A percentile compares a stretch with the other conserved stretches of the same genome.
These are phyloP conservation scores for Rhizoctonia solani DNA, from an alignment of 1,284 basidiomycete genomes.

Conservation along the genomic window DNA sequence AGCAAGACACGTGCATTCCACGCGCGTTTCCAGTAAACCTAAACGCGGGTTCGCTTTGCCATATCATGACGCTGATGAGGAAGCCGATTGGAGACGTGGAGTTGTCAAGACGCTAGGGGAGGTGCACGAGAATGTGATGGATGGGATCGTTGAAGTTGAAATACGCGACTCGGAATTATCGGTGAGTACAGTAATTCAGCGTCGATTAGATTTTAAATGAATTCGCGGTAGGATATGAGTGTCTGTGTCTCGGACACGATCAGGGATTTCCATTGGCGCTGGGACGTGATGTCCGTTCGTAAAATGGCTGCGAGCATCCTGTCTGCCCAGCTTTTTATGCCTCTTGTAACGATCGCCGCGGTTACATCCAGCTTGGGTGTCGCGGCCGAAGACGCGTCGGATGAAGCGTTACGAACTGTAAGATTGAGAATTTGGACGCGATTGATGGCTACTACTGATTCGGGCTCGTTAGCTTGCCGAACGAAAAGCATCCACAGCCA, in stretches of 20 bases:
- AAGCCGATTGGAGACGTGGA: conserved; percentile 24
- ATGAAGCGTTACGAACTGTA: conserved; percentile 13
- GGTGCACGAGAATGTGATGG: neutral
- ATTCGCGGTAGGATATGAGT: conserved; percentile 1
- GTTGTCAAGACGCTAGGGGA: conserved; percentile 14
- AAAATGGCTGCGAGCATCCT: conserved; percentile 1
- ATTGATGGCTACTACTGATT: neutral
- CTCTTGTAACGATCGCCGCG: conserved; percentile 17
- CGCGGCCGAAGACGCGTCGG: conserved; percentile 1
- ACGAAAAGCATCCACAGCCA: conserved; percentile 22
- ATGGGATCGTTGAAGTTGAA: conserved; percentile 23
- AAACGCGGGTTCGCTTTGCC: conserved; percentile 22
- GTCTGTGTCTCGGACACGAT: conserved; percentile 12
- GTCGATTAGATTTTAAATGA: neutral
- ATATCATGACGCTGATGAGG: conserved; percentile 29
- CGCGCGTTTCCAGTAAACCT: neutral
- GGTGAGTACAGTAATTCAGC: neutral
- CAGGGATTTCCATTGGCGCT: conserved; percentile 29
- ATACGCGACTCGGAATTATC: conserved; percentile 12
- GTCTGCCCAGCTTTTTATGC: conserved; percentile 24
- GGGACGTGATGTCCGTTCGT: conserved; percentile 30
- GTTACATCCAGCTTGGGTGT: conserved; percentile 7
- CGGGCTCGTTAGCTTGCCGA: neutral
- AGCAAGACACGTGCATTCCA: conserved; percentile 19
- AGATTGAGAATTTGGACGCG: neutral